phyloP scores from a whole-genome alignment of 2,329 filamentous ascomycete genomes.

The Hypoxylon rubiginosum region DNA sequence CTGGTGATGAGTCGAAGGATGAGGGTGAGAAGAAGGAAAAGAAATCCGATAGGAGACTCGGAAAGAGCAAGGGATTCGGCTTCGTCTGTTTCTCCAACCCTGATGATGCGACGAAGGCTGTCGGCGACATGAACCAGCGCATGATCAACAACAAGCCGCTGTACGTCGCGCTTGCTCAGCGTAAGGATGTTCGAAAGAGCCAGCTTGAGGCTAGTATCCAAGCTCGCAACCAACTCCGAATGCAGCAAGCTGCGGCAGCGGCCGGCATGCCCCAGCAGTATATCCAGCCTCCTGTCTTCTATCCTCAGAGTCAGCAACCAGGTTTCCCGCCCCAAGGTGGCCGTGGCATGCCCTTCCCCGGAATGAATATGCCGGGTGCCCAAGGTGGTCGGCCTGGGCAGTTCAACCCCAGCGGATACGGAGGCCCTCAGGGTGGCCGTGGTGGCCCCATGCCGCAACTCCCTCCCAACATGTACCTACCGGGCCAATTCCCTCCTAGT shows the following conservation, averaged over 20 bases:
- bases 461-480: slow-evolving; percentile 88
- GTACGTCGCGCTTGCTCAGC: slow-evolving; percentile 97
- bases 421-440: slow-evolving; percentile 87
- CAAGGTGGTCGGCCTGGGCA: slow-evolving; percentile 88
- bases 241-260: slow-evolving; percentile 95
- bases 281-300: slow-evolving; percentile 94
- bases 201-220: slow-evolving; percentile 99
- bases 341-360: slow-evolving; percentile 76
- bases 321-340: slow-evolving; percentile 75
- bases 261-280: slow-evolving; percentile 89
- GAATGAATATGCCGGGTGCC: slow-evolving; percentile 76
- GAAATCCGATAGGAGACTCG: slow-evolving; percentile 76
- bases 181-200: slow-evolving; percentile 99
- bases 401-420: slow-evolving; percentile 81
- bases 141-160: slow-evolving; percentile 98
- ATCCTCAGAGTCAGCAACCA: slow-evolving; percentile 84
- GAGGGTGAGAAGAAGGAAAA: slow-evolving; percentile 72
- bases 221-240: slow-evolving; percentile 97
- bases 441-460: slow-evolving; percentile 85
- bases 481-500: slow-evolving; percentile 82
- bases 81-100: slow-evolving; percentile 99
- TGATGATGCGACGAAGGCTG: slow-evolving; percentile 98
- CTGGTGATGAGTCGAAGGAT: slow-evolving; percentile 65
- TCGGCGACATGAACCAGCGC: slow-evolving; percentile 99
- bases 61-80: slow-evolving; percentile 99